Evolutionary conservation across 2,329 filamentous ascomycete species (phyloP).

Genomic region (Xylariaceae sp.): DNA sequence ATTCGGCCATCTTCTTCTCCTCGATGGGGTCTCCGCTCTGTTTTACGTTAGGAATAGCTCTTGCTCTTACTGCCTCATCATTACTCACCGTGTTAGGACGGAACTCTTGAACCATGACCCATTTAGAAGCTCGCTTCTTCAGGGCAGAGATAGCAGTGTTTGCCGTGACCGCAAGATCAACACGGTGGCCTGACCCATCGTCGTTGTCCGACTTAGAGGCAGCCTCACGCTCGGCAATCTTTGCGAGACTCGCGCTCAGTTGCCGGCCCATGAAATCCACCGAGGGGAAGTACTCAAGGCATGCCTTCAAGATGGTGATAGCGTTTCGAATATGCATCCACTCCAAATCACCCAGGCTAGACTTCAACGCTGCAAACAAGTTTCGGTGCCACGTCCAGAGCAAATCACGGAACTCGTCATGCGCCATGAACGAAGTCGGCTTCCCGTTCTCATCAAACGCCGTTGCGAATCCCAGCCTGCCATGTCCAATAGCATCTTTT

Average conservation of each 20-base stretch:
- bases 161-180: slow-evolving; percentile 70
- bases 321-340: slow-evolving; percentile 98
- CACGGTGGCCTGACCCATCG: slow-evolving; percentile 54
- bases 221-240: slow-evolving; percentile 58
- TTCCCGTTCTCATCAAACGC: slow-evolving; percentile 65
- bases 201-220: slow-evolving; percentile 42
- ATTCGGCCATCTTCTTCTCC: slow-evolving; percentile 35
- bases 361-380: slow-evolving; percentile 71
- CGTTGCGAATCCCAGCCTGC: slow-evolving; percentile 69
- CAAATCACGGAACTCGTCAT: slow-evolving; percentile 78
- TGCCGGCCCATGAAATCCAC: slow-evolving; percentile 80
- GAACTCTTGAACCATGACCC: slow-evolving; percentile 72
- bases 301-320: slow-evolving; percentile 77
- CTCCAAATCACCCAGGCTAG: slow-evolving; percentile 74
- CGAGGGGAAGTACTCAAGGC: slow-evolving; percentile 78
- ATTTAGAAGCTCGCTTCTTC: slow-evolving; percentile 59
- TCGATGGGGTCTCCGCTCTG: slow-evolving; percentile 38
- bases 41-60: slow-evolving; percentile 32
- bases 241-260: slow-evolving; percentile 58
- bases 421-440: slow-evolving; percentile 67
- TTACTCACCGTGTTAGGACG: slow-evolving; percentile 55
- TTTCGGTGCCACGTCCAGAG: slow-evolving; percentile 88
- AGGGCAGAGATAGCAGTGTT: slow-evolving; percentile 66
- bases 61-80: background rate
- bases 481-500: slow-evolving; percentile 65